Conservation (phyloP, 805 yeast species). For the Yamadazyma phyllophila region DNA sequence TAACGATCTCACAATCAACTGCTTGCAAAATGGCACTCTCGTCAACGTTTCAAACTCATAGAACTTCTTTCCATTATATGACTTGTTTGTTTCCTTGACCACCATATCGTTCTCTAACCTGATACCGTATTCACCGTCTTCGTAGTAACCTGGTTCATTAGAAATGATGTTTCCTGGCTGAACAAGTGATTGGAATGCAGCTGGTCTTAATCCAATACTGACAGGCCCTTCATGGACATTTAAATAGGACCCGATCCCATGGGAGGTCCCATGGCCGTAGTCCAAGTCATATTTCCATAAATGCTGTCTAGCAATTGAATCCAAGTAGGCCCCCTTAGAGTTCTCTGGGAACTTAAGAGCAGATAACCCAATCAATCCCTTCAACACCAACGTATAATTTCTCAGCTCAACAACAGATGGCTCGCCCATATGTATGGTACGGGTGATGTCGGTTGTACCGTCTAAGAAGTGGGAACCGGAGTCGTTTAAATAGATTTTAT, state of each 20-base stretch:
- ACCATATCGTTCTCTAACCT: slow-evolving; percentile 53
- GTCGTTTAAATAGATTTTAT: slow-evolving; percentile 73
- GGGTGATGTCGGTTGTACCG: slow-evolving; percentile 74
- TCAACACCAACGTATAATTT: slow-evolving; percentile 56
- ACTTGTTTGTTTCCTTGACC: slow-evolving; percentile 39
- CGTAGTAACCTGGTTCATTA: slow-evolving; percentile 64
- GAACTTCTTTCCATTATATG: slow-evolving; percentile 54
- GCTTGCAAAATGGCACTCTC: slow-evolving; percentile 73
- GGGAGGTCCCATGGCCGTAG: slow-evolving; percentile 65
- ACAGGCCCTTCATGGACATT: slow-evolving; percentile 65
- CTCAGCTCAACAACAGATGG: slow-evolving; percentile 47
- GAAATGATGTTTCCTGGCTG: slow-evolving; percentile 55
- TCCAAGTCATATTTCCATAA: slow-evolving; percentile 58
- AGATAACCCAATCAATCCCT: slow-evolving; percentile 54
- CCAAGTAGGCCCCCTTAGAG: slow-evolving; percentile 53
- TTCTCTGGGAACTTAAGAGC: slow-evolving; percentile 52
- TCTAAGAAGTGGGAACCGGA: slow-evolving; percentile 90
- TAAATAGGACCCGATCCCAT: slow-evolving; percentile 60
- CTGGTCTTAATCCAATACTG: slow-evolving; percentile 57
- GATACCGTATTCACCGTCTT: slow-evolving; percentile 59
- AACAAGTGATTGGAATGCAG: slow-evolving; percentile 43
- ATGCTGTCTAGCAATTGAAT: slow-evolving; percentile 56
- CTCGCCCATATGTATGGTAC: slow-evolving; percentile 53
- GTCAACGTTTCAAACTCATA: slow-evolving; percentile 82
- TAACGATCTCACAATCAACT: slow-evolving; percentile 60